Conservation (phyloP, 2,329 filamentous ascomycete genomes). For the Sporothrix brasiliensis region DNA sequence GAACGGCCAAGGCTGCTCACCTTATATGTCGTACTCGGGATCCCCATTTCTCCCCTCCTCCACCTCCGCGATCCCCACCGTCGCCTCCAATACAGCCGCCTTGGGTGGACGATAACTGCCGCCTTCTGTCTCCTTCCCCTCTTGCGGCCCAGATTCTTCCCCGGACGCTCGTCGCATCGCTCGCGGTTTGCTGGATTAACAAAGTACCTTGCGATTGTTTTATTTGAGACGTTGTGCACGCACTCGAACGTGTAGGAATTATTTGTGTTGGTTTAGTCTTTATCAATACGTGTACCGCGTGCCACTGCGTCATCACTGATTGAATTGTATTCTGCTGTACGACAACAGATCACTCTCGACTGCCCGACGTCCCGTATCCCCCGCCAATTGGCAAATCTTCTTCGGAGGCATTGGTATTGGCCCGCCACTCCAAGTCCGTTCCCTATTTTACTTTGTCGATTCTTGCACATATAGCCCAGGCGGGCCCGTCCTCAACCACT, state of each 20-base stretch:
- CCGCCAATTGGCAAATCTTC: background rate
- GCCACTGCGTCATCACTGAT: too few relatives aligned
- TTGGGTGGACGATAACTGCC: conserved; percentile 19
- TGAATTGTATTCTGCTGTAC: too few relatives aligned
- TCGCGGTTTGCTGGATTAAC: too few relatives aligned
- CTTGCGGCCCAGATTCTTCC: background rate
- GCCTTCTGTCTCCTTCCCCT: background rate
- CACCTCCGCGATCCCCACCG: conserved; percentile 15
- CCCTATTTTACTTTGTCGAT: background rate
- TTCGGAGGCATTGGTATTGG: background rate
- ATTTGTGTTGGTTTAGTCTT: too few relatives aligned
- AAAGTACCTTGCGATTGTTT: too few relatives aligned
- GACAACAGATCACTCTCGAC: too few relatives aligned
- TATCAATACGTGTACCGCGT: too few relatives aligned
- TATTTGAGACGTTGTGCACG: too few relatives aligned
- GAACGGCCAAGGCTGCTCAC: background rate
- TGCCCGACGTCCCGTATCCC: background rate
- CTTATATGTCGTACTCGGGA: background rate
- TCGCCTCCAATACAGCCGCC: conserved; percentile 23
- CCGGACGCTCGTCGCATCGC: too few relatives aligned
- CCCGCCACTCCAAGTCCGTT: too few relatives aligned
- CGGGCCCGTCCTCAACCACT: background rate
- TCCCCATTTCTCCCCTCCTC: background rate
- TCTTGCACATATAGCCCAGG: background rate
- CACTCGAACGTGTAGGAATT: too few relatives aligned